phyloP scores from a whole-genome alignment of 164 flowering plant genomes.

The Stephania cephalantha region DNA sequence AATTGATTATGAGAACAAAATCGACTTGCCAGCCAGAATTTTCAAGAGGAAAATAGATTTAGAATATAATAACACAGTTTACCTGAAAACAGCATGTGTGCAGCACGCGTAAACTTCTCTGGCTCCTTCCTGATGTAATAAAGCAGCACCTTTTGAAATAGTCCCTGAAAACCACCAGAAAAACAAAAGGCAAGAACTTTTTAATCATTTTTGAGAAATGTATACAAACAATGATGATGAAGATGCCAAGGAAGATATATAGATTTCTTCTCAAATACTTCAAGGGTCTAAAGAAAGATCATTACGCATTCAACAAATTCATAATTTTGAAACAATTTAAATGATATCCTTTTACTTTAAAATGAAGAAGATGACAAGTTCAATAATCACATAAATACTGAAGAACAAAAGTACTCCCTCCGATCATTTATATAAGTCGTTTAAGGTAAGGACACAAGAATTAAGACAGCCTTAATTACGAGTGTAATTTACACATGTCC shows the following conservation, averaged over 20 bases:
- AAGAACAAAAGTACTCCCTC: background rate
- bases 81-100: slow-evolving; percentile 95
- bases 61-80: slow-evolving; percentile 4
- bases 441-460: too few relatives aligned
- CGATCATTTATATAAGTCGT: too few relatives aligned
- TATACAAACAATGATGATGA: background rate
- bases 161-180: slow-evolving; percentile 49
- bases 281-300: background rate
- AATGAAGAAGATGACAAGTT: background rate
- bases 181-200: slow-evolving; percentile 7
- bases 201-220: background rate
- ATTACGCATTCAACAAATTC: background rate
- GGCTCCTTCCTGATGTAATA: slow-evolving; percentile 87
- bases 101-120: slow-evolving; percentile 91
- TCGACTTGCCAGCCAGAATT: background rate
- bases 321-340: background rate
- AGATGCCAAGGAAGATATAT: background rate
- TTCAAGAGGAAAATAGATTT: background rate
- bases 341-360: background rate
- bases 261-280: background rate
- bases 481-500: too few relatives aligned
- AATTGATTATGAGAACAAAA: background rate
- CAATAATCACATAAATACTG: background rate
- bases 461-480: too few relatives aligned
- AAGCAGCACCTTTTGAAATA: slow-evolving; percentile 78